These are phyloP conservation scores for Hypomyces rosellus DNA, from an alignment of 2,329 filamentous ascomycete genomes.

Conservation along the genomic window DNA sequence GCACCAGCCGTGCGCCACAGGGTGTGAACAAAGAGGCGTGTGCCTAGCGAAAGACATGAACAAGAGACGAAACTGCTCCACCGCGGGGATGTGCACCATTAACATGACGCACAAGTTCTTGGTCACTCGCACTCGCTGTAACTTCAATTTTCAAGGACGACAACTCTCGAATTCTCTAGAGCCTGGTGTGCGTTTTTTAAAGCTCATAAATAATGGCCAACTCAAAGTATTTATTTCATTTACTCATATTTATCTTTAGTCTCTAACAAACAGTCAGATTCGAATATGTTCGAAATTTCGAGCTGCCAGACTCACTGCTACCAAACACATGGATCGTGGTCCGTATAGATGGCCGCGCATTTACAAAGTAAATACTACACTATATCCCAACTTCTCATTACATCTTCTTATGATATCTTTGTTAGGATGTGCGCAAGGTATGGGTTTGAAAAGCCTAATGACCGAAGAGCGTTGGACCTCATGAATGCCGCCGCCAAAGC, in stretches of 20 bases:
- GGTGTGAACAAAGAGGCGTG: conserved; percentile 6
- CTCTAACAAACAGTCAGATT: conserved; percentile 52
- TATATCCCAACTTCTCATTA: not conserved
- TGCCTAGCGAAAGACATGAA: not conserved
- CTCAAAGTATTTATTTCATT: conserved; percentile 37
- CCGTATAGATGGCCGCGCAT: conserved; percentile 86
- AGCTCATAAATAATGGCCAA: conserved; percentile 40
- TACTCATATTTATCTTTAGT: not conserved
- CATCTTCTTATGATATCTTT: conserved; percentile 15
- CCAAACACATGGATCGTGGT: conserved; percentile 95
- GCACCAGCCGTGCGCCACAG: conserved; percentile 8
- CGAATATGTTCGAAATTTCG: conserved; percentile 88
- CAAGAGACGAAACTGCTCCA: conserved; percentile 9
- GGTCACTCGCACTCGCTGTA: not conserved
- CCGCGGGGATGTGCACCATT: conserved; percentile 16
- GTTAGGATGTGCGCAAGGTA: conserved; percentile 74
- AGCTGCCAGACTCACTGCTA: conserved; percentile 72
- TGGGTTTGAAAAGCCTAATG: conserved; percentile 86
- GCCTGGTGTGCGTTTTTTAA: not conserved
- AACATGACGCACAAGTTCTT: conserved; percentile 21
- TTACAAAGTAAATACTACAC: conserved; percentile 68
- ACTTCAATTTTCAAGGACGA: too few relatives aligned
- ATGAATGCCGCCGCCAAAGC: conserved; percentile 92
- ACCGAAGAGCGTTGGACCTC: conserved; percentile 75
- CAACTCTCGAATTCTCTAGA: too few relatives aligned